Evolutionary conservation across 768 basidiomycete species (phyloP).

Genomic region (Lentinula aciculospora): DNA sequence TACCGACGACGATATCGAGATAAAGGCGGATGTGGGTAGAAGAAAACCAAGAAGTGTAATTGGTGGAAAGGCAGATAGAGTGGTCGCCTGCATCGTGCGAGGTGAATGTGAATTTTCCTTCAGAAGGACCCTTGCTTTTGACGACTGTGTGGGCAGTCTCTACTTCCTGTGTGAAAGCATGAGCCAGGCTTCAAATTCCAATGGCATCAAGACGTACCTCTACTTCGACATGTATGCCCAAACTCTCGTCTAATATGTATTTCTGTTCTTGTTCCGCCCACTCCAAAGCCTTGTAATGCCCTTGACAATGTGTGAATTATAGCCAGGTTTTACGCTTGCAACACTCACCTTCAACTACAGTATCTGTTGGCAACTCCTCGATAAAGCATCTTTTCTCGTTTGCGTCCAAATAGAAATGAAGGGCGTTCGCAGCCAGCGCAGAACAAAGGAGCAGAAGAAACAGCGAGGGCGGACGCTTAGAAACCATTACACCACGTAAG

Average conservation of each 20-base stretch:
- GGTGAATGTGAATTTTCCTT: conserved; percentile 95
- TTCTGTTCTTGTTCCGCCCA: conserved; percentile 71
- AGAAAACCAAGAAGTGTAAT: conserved; percentile 86
- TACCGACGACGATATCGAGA: conserved; percentile 90
- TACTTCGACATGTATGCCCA: conserved; percentile 90
- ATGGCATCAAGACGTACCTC: conserved; percentile 52
- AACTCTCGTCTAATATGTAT: conserved; percentile 66
- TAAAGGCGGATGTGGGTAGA: conserved; percentile 89
- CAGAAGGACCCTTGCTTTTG: conserved; percentile 83
- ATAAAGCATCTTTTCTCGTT: conserved; percentile 94
- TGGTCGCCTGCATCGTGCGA: conserved; percentile 97
- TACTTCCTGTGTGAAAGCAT: conserved; percentile 64
- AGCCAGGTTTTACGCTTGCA: not conserved
- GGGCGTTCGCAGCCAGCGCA: conserved; percentile 53
- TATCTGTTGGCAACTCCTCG: conserved; percentile 92
- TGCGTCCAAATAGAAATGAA: conserved; percentile 96
- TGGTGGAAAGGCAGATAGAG: conserved; percentile 91
- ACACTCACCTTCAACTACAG: conserved; percentile 81
- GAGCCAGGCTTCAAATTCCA: not conserved
- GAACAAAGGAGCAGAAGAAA: conserved; percentile 30
- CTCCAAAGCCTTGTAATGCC: conserved; percentile 89
- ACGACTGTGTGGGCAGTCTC: conserved; percentile 77
- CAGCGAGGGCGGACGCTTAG: not conserved
- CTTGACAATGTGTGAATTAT: conserved; percentile 33
- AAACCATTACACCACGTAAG: not conserved